A percentile compares a stretch with the other conserved stretches of the same genome.
Evolutionary conservation across 495 filamentous ascomycete species (phyloP).

Genomic region (Stereocaulon alpinum): DNA sequence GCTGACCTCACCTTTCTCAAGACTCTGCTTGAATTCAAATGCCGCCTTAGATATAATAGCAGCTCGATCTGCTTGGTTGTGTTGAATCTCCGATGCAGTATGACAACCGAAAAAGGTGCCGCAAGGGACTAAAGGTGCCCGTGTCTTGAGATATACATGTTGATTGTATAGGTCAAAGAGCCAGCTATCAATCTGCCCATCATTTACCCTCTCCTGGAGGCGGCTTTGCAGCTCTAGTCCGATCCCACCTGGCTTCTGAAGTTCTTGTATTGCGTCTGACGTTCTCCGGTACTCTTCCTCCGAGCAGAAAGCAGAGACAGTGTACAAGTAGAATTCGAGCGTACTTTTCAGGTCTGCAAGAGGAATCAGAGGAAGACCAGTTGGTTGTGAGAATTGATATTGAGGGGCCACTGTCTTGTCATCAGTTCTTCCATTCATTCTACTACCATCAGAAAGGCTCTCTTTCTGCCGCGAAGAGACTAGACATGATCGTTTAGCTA

Average conservation of each 20-base stretch:
- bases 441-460: background rate
- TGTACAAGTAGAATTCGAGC: background rate
- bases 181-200: slow-evolving; percentile 1
- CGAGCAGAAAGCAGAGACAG: background rate
- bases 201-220: background rate
- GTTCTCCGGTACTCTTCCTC: background rate
- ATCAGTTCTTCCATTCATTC: background rate
- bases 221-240: slow-evolving; percentile 4
- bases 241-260: background rate
- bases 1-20: too few relatives aligned
- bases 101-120: background rate
- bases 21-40: slow-evolving; percentile 19
- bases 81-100: background rate
- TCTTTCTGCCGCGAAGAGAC: background rate
- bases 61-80: slow-evolving; percentile 28
- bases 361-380: background rate
- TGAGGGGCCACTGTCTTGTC: too few relatives aligned
- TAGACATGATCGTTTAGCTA: slow-evolving; percentile 22
- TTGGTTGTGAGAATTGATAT: too few relatives aligned
- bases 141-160: background rate
- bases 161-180: background rate
- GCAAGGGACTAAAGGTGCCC: background rate
- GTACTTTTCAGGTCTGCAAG: background rate
- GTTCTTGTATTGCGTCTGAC: background rate
- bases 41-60: slow-evolving; percentile 23